Base-by-base conservation (phyloP, 2,329 filamentous ascomycete species). In the Chaetomium sp. region DNA sequence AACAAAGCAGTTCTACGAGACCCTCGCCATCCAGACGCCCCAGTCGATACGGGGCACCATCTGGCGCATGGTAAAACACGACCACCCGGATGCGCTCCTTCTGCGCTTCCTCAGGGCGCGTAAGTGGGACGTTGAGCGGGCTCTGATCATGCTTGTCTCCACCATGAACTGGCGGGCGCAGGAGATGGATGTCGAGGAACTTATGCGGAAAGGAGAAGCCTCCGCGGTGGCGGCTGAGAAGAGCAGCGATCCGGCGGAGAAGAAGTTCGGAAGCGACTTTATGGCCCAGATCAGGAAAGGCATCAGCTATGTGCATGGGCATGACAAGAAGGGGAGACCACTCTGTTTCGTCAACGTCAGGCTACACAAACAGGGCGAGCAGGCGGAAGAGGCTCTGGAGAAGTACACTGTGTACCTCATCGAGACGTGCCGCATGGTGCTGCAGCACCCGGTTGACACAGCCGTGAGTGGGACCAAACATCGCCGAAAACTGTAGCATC, bases 81-180 rank as follows among this genome's bases (percentile, higher is more conserved):
- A 99, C 74, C 87, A 98, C 74, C 95, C 95, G 0, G 95, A 99
- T 78, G 90, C 89, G 2, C 81, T 96, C 21, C 79, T 94, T 19
- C 79, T 97, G 64, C 87, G 93, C 50, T 97, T 96, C 77, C 81
- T 97, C 63, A 84, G 93, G 59, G 93, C 93, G n/a, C 85, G 93
- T 54, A 96, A 96, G 78, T 99, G 95, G 95, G 92, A 99, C 74
- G 88, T 97, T 21, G 90, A 97, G 59, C 93, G 92, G 75, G 95
- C 95, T 4, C 83, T 98, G 29, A 85, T 97, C 70, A 99, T 99
- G 95, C 80, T 97, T 76, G 85, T 99, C 51, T 92, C 92, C 2
- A 97, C 95, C 0, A 91, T 98, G 85, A 90, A 92, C 75, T 99
- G 95, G 95, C 87, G 95, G 69, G 80, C 87, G 63, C 82, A 85